Conservation (phyloP, 306 rosid genomes). For the Corylus americana region DNA sequence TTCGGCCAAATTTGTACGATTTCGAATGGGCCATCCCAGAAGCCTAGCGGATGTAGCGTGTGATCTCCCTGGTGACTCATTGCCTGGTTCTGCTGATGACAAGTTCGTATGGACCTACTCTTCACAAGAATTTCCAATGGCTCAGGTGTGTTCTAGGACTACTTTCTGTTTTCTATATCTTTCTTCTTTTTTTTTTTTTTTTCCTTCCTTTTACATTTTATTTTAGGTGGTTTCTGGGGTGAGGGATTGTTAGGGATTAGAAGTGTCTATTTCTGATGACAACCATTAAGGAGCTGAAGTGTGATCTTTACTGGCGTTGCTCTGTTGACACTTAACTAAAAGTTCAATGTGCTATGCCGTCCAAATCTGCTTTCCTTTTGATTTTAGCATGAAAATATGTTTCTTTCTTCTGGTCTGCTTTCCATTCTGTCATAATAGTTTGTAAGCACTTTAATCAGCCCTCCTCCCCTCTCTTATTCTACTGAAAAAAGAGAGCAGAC, state of each 20-base stretch:
- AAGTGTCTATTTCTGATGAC: neutral
- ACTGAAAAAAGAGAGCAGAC: no score
- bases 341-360: neutral
- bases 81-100: conserved; percentile 36
- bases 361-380: neutral
- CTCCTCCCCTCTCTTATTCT: no score
- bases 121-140: conserved; percentile 80
- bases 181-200: no score
- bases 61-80: conserved; percentile 7
- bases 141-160: conserved; percentile 47
- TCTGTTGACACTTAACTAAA: neutral
- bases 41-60: conserved; percentile 22
- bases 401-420: neutral
- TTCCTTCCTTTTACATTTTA: neutral
- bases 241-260: neutral
- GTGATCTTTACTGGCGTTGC: neutral
- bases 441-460: neutral
- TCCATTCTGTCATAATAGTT: neutral
- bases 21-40: conserved; percentile 68
- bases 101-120: conserved; percentile 74
- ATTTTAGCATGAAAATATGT: neutral
- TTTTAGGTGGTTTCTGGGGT: neutral
- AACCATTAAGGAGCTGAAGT: neutral
- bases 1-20: conserved; percentile 72
- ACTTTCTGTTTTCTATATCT: no score